Percentiles rank a stretch among this genome's conserved stretches.
phyloP scores from a whole-genome alignment of 129 eudicot genomes.

The Tanacetum coccineum region DNA sequence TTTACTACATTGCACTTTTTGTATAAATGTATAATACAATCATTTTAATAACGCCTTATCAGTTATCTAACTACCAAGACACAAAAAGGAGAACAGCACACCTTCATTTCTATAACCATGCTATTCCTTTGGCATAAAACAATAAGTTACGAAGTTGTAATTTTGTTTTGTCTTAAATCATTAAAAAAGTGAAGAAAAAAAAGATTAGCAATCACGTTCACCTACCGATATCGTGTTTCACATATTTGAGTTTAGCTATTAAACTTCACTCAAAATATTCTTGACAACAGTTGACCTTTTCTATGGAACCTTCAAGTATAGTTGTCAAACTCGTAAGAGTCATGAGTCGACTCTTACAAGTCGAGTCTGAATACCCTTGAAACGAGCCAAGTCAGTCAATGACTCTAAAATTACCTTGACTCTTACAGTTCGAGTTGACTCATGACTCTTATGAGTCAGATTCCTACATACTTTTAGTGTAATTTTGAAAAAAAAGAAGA shows the following conservation, averaged over 20 bases:
- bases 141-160: background rate
- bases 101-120: conserved; percentile 17
- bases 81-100: conserved; percentile 16
- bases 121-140: background rate
- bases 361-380: no score
- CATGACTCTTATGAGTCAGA: no score
- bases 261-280: background rate
- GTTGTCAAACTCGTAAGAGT: no score
- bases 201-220: background rate
- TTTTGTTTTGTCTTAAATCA: background rate
- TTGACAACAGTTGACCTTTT: background rate
- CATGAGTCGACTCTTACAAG: no score
- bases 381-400: no score
- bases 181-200: background rate
- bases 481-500: no score
- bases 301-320: no score
- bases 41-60: conserved; percentile 13
- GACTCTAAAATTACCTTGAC: no score
- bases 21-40: background rate
- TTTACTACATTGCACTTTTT: background rate
- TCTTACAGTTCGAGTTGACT: no score
- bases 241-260: background rate
- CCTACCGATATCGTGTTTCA: conserved; percentile 9
- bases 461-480: no score
- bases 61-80: conserved; percentile 3